phyloP scores from a whole-genome alignment of 208 protist genomes.

The Lotmaria passim region DNA sequence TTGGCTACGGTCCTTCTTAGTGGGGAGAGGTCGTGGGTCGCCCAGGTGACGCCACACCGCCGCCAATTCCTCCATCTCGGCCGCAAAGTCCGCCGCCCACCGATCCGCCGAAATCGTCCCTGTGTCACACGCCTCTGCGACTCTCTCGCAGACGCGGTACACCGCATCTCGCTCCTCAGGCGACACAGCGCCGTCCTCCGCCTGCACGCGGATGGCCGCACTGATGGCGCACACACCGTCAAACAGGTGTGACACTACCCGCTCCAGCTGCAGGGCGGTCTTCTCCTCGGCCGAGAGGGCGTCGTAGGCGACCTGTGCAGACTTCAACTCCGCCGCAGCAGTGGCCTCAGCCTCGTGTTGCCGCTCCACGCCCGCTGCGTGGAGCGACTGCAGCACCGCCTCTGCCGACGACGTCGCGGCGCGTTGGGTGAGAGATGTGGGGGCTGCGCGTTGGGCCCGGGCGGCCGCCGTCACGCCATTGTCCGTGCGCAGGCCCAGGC shows the following conservation, averaged over 20 bases:
- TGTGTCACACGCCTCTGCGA: constrained; percentile 18
- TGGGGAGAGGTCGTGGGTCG: constrained; percentile 30
- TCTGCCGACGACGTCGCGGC: constrained; percentile 24
- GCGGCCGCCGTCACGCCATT: constrained; percentile 16
- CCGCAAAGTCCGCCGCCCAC: constrained; percentile 57
- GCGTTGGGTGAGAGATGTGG: constrained; percentile 22
- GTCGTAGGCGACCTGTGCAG: constrained; percentile 37
- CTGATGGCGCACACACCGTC: constrained; percentile 65
- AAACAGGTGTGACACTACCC: constrained; percentile 44
- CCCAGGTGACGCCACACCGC: constrained; percentile 41
- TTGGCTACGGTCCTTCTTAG: constrained; percentile 6
- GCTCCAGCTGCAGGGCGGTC: constrained; percentile 27
- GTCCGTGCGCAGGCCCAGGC: constrained; percentile 19
- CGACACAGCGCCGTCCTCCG: constrained; percentile 28
- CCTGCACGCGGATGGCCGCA: constrained; percentile 53
- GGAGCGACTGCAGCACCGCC: constrained; percentile 52
- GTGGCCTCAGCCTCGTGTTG: constrained; percentile 26
- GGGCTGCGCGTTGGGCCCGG: constrained; percentile 17
- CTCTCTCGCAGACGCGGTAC: constrained; percentile 42
- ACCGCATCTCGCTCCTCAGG: constrained; percentile 44
- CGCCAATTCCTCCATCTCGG: constrained; percentile 58
- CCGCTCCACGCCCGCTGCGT: constrained; percentile 29
- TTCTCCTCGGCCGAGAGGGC: constrained; percentile 33
- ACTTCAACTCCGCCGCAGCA: constrained; percentile 4
- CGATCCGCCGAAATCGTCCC: constrained; percentile 29